Evolutionary conservation across 148 eudicot genomes (phyloP), one percentile per base, ranked within the genome.

Genomic region (Nyssa sinensis): DNA sequence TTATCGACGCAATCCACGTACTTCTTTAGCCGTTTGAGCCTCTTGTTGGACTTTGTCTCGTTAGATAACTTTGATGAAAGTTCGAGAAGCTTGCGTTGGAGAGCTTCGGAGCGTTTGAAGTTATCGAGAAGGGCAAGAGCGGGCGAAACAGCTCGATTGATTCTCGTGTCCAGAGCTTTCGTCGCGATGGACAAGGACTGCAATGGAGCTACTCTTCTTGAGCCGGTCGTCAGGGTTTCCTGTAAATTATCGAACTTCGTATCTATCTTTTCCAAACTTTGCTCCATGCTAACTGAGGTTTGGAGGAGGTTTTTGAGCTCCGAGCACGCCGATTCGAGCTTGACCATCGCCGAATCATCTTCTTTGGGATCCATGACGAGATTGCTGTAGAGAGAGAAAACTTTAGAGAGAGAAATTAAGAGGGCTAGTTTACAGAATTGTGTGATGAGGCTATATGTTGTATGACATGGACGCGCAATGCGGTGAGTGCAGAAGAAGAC

Each of bases 131-230:
- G 85, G 19, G 81, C 64, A 0, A 86, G 74, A 31, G 84, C 86
- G 0, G 88, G 88, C 23, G 84, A 83, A 16, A 86, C 70, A 11
- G 84, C 88, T 1, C 88, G 84, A 73, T 78, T 86, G 59, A 86
- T 86, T 19, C 82, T 64, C 0, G 88, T 57, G 1, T 86, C 86
- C 9, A 86, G 80, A 7, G 84, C 86, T 69, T 86, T 86, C 5
- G 74, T 64, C 5, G 84, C 86, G 1, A 86, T 82, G 41, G 88
- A 85, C 2, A 81, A 69, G 1, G 88, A 72, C 24, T 85, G 88
- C 7, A 85, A 63, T 10, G 88, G 85, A 12, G 83, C 85, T 0
- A 82, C 34, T 67, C 78, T 75, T 75, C 58, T 82, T 31, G 88
- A 82, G 13, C 77, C 84, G 12, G 68, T 55, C 19, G 67, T 44